Evolutionary conservation across 306 rosid genomes (phyloP).

Genomic region (barrel medic (Medicago truncatula)): MtrunA17r5.0-ANR NC_053042.1:11604501-11605000

Average conservation of each 20-base stretch:
- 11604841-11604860: background rate
- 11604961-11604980: background rate
- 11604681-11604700: conserved; percentile 36
- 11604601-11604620: too few species aligned
- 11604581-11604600: too few species aligned
- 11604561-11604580: too few species aligned
- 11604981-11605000: background rate
- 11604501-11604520: too few species aligned
- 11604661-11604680: conserved; percentile 29
- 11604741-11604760: background rate
- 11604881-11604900: conserved; percentile 11
- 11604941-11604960: background rate
- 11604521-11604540: too few species aligned
- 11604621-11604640: too few species aligned
- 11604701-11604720: conserved; percentile 44
- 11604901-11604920: background rate
- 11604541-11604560: too few species aligned
- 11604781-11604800: conserved; percentile 27
- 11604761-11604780: conserved; percentile 3
- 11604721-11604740: conserved; percentile 39
- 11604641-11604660: background rate
- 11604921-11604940: background rate
- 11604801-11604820: conserved; percentile 20
- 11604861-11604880: conserved; percentile 9
- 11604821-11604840: background rate